Evolutionary conservation across 345 rosid genomes (phyloP), one percentile per base, ranked within the genome.

Genomic region (Turnera subulata): DNA sequence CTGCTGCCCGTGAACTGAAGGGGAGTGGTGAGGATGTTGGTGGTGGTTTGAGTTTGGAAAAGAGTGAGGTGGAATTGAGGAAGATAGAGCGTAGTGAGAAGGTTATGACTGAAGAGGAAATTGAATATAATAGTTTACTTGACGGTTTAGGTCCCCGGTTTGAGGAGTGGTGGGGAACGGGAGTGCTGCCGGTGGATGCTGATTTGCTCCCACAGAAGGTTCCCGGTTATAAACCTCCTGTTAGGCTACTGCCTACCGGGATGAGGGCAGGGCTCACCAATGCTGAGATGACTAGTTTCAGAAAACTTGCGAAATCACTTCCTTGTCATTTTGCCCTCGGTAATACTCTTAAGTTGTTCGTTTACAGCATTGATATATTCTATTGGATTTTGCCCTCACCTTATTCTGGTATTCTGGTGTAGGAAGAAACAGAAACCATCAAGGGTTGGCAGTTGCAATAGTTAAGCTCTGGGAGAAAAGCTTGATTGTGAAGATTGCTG

Each of bases 251-350:
- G 72, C 99, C 99, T 59, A 76, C 89, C 24, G 95, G 95, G 74
- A 88, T 88, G 96, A 78, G 99, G 55, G 79, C 96, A 22, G 67
- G 82, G 48, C 88, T 94, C 58, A 94, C 99, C 16, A 85, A 85
- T 78, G 96, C 85, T 2, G 99, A 94, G 78, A 90, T 94, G 96
- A 90, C 97, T 46, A 76, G 85, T 80, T 76, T 90, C 61, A 75
- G 97, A 72, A 94, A 85, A 76, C 61, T 81, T 63, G 97, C 97
- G 59, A 88, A 82, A 78, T 77, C 82, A 20, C 90, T 94, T 62
- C 99, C 99, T 17, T 82, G 95, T 60, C 99, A 94, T 78, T 94
- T 94, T 78, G 87, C 99, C 65, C 95, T 94, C 2, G 99, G 99
- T 90, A 82, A 56, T 77, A 32, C 70, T 61, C 45, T 19, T 7